Evolutionary conservation across 2,329 filamentous ascomycete species (phyloP).

Genomic region (Stachybotrys elegans): DNA sequence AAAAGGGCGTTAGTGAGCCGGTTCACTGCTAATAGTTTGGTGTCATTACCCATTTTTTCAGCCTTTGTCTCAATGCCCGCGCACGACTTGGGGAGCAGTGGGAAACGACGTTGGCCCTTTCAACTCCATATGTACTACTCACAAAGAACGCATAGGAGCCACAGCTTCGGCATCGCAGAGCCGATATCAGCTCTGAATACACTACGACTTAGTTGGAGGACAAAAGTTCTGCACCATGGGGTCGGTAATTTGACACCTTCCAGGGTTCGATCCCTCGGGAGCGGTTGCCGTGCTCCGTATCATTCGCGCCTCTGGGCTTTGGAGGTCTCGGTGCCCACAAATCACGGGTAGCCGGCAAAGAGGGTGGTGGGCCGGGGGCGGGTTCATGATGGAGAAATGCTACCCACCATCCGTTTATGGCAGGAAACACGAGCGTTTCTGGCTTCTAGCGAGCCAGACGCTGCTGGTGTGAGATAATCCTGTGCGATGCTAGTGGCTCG

Average conservation of each 20-base stretch:
- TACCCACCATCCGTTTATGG: too few relatives aligned
- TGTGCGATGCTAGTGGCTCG: too few relatives aligned
- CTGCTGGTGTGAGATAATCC: too few relatives aligned
- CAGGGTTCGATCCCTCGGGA: not conserved
- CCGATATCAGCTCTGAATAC: not conserved
- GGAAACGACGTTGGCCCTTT: not conserved
- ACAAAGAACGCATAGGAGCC: not conserved
- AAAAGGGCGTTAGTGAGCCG: not conserved
- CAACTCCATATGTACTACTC: constrained; percentile 1
- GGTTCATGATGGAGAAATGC: too few relatives aligned
- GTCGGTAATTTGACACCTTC: not conserved
- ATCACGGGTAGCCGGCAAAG: not conserved
- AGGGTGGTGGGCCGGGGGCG: too few relatives aligned
- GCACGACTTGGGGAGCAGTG: not conserved
- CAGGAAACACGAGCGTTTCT: too few relatives aligned
- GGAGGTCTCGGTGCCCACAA: not conserved
- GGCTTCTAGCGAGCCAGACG: too few relatives aligned
- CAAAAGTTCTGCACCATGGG: not conserved
- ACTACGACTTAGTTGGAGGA: not conserved
- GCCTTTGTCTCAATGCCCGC: not conserved
- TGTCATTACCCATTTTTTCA: not conserved
- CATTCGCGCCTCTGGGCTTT: not conserved
- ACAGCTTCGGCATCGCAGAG: constrained; percentile 1
- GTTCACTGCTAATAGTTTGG: not conserved
- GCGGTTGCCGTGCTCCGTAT: not conserved